Conservation (phyloP, 1,284 basidiomycete species). For the Sanguinoderma infundibulare region DNA sequence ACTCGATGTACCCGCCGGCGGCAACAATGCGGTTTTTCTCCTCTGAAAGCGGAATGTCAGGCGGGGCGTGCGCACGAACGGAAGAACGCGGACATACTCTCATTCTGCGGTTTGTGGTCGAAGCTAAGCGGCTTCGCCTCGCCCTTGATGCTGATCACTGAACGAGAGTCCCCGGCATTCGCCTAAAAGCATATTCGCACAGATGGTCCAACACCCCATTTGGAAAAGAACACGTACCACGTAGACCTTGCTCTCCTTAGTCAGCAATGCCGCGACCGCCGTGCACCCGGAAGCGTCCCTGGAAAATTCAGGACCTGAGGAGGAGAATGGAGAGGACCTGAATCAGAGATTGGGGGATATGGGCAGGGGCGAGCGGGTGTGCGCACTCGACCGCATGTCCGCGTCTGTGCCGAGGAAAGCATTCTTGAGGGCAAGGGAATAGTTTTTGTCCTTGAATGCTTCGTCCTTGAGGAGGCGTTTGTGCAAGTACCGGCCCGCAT, state of each 20-base stretch:
- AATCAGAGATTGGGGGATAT: slow-evolving; percentile 17
- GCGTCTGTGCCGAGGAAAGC: slow-evolving; percentile 96
- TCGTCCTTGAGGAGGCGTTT: slow-evolving; percentile 78
- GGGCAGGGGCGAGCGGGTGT: background rate
- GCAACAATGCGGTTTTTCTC: slow-evolving; percentile 89
- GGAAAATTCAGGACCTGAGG: slow-evolving; percentile 80
- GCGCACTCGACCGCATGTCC: slow-evolving; percentile 85
- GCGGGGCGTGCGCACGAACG: background rate
- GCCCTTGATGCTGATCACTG: slow-evolving; percentile 88
- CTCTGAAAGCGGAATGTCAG: slow-evolving; percentile 43
- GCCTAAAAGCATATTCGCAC: slow-evolving; percentile 58
- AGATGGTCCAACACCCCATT: background rate
- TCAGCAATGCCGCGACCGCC: slow-evolving; percentile 88
- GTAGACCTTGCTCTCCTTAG: slow-evolving; percentile 78
- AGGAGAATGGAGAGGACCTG: slow-evolving; percentile 10
- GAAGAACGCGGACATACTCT: slow-evolving; percentile 52
- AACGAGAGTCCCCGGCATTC: slow-evolving; percentile 96
- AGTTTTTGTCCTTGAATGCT: slow-evolving; percentile 73
- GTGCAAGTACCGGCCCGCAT: slow-evolving; percentile 90
- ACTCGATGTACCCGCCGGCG: slow-evolving; percentile 98
- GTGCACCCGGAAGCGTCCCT: slow-evolving; percentile 97
- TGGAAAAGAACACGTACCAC: slow-evolving; percentile 57
- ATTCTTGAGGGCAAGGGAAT: slow-evolving; percentile 81
- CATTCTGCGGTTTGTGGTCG: slow-evolving; percentile 96
- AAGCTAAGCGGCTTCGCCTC: slow-evolving; percentile 88